These are phyloP conservation scores for Tolypocladium ovalisporum DNA, from an alignment of 2,329 filamentous ascomycete species.

Conservation along the genomic window DNA sequence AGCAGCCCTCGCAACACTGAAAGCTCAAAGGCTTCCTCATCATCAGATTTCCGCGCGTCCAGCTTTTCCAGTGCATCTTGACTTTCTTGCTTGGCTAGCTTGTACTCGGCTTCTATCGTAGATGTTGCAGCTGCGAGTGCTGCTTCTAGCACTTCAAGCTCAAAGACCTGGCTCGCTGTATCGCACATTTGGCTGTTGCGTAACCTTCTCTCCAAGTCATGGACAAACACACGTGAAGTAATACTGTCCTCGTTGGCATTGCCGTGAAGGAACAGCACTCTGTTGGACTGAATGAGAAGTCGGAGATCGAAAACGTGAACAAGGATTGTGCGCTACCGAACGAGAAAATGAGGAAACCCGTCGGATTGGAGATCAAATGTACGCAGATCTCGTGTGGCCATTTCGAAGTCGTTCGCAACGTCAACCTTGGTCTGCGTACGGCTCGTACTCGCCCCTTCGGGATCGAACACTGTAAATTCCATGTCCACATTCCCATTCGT, in stretches of 20 bases:
- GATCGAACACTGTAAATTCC: not conserved
- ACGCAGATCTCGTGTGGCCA: not conserved
- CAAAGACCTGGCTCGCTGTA: not conserved
- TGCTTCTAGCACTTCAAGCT: not conserved
- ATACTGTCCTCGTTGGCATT: not conserved
- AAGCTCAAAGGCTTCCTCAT: not conserved
- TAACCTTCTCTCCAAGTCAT: not conserved
- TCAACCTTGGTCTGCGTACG: not conserved
- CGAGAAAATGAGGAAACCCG: not conserved
- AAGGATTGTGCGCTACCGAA: not conserved
- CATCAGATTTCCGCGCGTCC: not conserved
- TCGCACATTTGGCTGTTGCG: not conserved
- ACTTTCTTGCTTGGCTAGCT: not conserved
- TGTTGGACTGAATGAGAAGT: not conserved
- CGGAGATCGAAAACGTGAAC: not conserved
- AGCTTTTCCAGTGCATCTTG: not conserved
- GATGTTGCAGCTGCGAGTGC: not conserved
- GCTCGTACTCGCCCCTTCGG: not conserved
- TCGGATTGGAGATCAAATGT: not conserved
- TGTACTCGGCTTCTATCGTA: not conserved
- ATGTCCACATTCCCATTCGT: not conserved
- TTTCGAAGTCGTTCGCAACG: not conserved
- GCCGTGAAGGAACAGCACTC: not conserved
- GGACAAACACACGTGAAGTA: not conserved
- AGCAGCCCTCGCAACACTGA: not conserved